Percentiles rank a stretch among this genome's conserved stretches.
Evolutionary conservation across 1,284 basidiomycete genomes (phyloP).

Genomic region (Rugosomyces carneus): DNA sequence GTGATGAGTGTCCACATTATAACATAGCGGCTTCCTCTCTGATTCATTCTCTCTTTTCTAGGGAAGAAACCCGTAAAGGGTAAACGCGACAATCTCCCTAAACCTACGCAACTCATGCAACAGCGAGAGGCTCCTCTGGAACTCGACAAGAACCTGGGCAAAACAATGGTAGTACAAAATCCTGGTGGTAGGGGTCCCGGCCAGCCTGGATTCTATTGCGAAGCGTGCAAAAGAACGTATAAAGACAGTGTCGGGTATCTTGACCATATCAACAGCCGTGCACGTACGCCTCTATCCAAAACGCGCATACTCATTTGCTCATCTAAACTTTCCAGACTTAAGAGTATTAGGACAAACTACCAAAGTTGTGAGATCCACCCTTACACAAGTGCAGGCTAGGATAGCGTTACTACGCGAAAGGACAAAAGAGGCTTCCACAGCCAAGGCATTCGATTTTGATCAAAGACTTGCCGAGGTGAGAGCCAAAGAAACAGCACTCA

Average conservation of each 20-base stretch:
- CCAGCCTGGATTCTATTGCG: conserved; percentile 90
- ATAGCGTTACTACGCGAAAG: conserved; percentile 86
- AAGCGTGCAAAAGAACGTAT: conserved; percentile 84
- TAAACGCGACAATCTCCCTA: conserved; percentile 67
- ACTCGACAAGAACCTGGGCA: conserved; percentile 86
- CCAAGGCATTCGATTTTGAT: conserved; percentile 92
- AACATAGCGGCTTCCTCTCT: neutral
- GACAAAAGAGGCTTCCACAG: conserved; percentile 72
- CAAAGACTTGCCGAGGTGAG: conserved; percentile 81
- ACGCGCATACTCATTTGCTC: conserved; percentile 7
- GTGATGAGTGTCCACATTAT: conserved; percentile 32
- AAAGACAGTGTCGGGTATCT: conserved; percentile 93
- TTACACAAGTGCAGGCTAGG: conserved; percentile 86
- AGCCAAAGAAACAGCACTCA: conserved; percentile 57
- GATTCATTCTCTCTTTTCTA: conserved; percentile 24
- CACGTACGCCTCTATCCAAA: conserved; percentile 56
- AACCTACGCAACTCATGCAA: conserved; percentile 87
- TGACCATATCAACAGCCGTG: conserved; percentile 93
- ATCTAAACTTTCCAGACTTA: conserved; percentile 55
- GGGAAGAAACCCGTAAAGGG: conserved; percentile 76
- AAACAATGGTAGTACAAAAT: conserved; percentile 88
- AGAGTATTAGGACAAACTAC: conserved; percentile 93
- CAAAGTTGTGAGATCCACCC: conserved; percentile 81
- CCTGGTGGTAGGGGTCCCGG: conserved; percentile 75
- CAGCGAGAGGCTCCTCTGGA: conserved; percentile 76